Evolutionary conservation across 495 filamentous ascomycete species (phyloP), one percentile per base, ranked within the genome.

Genomic region (Bacidia rubella): DNA sequence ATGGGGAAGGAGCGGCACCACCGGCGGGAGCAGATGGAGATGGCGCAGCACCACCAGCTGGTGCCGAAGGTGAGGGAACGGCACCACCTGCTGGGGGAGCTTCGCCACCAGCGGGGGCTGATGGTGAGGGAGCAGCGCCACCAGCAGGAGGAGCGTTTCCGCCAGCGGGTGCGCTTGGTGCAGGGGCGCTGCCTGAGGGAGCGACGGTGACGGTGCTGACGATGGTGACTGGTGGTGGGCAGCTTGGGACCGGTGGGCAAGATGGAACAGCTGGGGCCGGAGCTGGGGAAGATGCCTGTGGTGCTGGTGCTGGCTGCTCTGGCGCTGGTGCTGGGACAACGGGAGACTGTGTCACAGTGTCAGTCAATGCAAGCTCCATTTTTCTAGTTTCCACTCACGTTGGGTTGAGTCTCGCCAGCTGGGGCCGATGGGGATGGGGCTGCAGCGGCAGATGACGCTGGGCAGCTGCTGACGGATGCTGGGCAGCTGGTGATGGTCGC

Each of bases 401-500:
- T 32, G 23, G 40, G 41, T 15, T 38, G 17, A 22, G 55, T 52
- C 29, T 12, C n/a, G 10, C 39, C 26, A 11, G 55, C 25, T 24
- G 55, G 35, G 2, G 52, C 2, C 2, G 54, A 24, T 17, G 26
- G 47, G 35, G 35, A 23, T 17, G 35, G 50, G 53, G 54, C 49
- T 47, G 57, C 44, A 53, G 52, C 55, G 49, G 50, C 48, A 35
- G 63, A 55, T 43, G 15, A 38, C 60, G 62, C 60, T 2, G 60
- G 60, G 57, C 60, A 62, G 60, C 57, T 58, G 20, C 58, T 63
- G 55, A 83, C 75, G 40, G 67, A 70, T 26, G 79, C 64, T 54
- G 68, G 72, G 66, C 81, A 85, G 24, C 73, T 78, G 62, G 71
- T 80, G 69, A 80, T 66, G 61, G 74, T 76, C 53, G 74, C 69